Conservation (phyloP, 2,329 filamentous ascomycete species). For the Tolypocladium ovalisporum region DNA sequence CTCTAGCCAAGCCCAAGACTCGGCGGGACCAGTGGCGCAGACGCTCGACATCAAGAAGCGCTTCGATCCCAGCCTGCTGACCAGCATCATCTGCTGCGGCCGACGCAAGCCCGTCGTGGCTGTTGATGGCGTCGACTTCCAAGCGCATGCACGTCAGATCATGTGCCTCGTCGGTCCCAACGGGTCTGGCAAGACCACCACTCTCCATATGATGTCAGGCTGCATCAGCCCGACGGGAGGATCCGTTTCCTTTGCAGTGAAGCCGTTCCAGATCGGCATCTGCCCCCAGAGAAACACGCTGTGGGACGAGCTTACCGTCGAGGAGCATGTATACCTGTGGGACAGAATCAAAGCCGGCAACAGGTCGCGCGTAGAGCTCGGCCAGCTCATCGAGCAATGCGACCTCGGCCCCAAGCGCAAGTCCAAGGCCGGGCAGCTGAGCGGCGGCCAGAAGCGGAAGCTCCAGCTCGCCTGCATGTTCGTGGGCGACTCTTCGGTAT, state of each 20-base stretch:
- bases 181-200: constrained; percentile 61
- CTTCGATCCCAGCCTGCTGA: constrained; percentile 10
- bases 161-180: constrained; percentile 59
- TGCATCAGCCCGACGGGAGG: constrained; percentile 50
- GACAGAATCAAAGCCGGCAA: constrained; percentile 42
- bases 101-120: constrained; percentile 31
- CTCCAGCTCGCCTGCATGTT: constrained; percentile 64
- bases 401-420: constrained; percentile 48
- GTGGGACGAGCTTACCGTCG: constrained; percentile 54
- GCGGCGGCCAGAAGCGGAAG: constrained; percentile 60
- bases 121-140: constrained; percentile 49
- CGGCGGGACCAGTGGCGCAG: constrained; percentile 6
- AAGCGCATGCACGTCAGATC: constrained; percentile 49
- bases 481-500: constrained; percentile 54
- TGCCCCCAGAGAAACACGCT: constrained; percentile 61
- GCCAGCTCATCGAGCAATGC: constrained; percentile 42
- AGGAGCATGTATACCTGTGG: constrained; percentile 54
- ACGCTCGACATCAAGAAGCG: constrained; percentile 18
- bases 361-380: constrained; percentile 34
- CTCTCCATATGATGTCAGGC: constrained; percentile 56
- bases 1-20: constrained; percentile 11
- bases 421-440: constrained; percentile 44
- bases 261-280: constrained; percentile 33
- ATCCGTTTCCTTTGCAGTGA: constrained; percentile 44
- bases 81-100: constrained; percentile 11